Conservation (phyloP, 2,329 filamentous ascomycete species). For the Colletotrichum echinochloae region DNA sequence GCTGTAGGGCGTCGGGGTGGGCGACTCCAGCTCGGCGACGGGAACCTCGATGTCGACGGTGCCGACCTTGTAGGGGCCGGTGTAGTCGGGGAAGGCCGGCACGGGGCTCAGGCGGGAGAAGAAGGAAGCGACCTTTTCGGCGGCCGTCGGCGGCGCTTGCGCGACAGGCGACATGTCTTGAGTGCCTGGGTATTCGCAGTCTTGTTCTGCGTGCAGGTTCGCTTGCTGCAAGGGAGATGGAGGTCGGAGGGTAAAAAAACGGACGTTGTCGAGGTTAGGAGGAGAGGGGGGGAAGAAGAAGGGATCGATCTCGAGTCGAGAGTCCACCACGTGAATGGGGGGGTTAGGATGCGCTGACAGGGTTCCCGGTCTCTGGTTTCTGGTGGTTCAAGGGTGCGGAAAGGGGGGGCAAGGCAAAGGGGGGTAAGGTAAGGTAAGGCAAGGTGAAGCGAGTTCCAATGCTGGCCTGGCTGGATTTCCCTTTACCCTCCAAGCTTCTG, state of each 20-base stretch:
- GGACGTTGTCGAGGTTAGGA: slow-evolving; percentile 8
- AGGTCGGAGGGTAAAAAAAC: slow-evolving; percentile 17
- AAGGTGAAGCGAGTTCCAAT: background rate
- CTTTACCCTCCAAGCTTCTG: background rate
- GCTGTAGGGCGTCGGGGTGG: slow-evolving; percentile 64
- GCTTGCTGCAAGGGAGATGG: slow-evolving; percentile 1
- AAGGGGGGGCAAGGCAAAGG: too few species aligned
- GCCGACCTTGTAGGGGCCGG: slow-evolving; percentile 82
- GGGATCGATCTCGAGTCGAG: slow-evolving; percentile 24
- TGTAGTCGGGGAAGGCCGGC: slow-evolving; percentile 79
- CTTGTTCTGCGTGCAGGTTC: background rate
- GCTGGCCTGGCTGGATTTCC: background rate
- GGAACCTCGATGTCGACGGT: slow-evolving; percentile 86
- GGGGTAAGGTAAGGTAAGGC: background rate
- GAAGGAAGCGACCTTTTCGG: slow-evolving; percentile 58
- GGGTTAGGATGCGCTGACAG: background rate
- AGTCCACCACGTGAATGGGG: background rate
- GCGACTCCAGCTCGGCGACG: slow-evolving; percentile 67
- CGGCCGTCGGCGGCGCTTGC: slow-evolving; percentile 38
- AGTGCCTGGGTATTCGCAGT: background rate
- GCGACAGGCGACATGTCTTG: slow-evolving; percentile 31
- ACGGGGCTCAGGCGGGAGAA: slow-evolving; percentile 73
- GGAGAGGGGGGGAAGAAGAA: background rate
- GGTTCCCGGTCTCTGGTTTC: too few species aligned
- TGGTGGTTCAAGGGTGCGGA: background rate